These are phyloP conservation scores for Suhomyces sp. DNA, from an alignment of 805 yeast genomes.

Conservation along the genomic window DNA sequence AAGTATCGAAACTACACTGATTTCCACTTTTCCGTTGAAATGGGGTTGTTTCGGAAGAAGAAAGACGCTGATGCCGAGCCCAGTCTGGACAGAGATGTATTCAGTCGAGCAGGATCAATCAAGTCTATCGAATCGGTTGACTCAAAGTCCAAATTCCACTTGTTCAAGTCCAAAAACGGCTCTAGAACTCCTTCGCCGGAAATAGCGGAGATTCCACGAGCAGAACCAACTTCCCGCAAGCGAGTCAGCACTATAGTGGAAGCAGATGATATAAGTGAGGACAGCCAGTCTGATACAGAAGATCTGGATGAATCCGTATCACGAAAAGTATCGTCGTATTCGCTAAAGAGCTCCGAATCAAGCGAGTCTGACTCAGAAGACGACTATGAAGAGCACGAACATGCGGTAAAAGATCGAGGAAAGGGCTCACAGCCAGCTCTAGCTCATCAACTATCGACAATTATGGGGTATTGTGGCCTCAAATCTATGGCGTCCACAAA, in stretches of 20 bases:
- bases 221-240: constrained; percentile 5
- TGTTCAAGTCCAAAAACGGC: background rate
- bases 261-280: constrained; percentile 12
- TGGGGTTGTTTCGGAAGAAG: background rate
- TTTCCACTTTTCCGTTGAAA: background rate
- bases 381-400: constrained; percentile 28
- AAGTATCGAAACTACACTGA: too few relatives aligned
- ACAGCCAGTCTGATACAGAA: constrained; percentile 12
- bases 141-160: constrained; percentile 1
- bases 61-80: background rate
- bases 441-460: constrained; percentile 23
- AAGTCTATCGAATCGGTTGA: constrained; percentile 2
- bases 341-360: background rate
- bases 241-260: constrained; percentile 30
- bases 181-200: background rate
- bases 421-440: constrained; percentile 11
- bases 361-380: constrained; percentile 13
- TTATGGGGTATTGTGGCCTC: constrained; percentile 39
- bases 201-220: background rate
- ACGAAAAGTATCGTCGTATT: background rate
- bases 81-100: background rate
- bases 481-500: constrained; percentile 12
- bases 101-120: constrained; percentile 4
- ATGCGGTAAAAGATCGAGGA: constrained; percentile 20
- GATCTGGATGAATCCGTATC: constrained; percentile 11